phyloP scores from a whole-genome alignment of 805 yeast genomes.

The Yarrowia yakushimensis region DNA sequence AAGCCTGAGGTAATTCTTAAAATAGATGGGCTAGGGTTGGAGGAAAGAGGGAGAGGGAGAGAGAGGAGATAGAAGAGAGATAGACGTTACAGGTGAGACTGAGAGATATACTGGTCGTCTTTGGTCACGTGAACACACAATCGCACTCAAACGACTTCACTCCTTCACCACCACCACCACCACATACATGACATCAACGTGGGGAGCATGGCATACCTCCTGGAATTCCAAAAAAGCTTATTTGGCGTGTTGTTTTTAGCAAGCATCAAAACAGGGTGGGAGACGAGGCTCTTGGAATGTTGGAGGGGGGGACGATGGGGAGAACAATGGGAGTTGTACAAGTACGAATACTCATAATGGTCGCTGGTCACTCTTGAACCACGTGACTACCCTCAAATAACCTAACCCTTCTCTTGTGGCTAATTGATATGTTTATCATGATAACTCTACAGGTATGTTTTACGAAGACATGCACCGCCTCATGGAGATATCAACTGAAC shows the following conservation, averaged over 20 bases:
- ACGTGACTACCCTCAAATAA: too few relatives aligned
- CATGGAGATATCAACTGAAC: too few relatives aligned
- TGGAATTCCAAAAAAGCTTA: background rate
- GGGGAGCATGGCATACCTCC: slow-evolving; percentile 7
- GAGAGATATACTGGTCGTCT: too few relatives aligned
- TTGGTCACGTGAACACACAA: background rate
- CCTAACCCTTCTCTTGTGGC: too few relatives aligned
- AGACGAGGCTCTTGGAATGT: slow-evolving; percentile 9
- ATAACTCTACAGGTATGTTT: too few relatives aligned
- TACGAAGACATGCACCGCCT: too few relatives aligned
- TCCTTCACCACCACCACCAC: background rate
- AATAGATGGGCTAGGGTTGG: slow-evolving; percentile 17
- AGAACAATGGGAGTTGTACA: background rate
- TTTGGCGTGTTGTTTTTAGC: slow-evolving; percentile 1
- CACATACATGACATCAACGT: background rate
- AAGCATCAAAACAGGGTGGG: slow-evolving; percentile 18
- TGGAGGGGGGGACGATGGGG: background rate
- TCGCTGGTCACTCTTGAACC: too few relatives aligned
- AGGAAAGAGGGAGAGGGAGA: too few relatives aligned
- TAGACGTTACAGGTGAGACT: too few relatives aligned
- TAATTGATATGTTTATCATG: too few relatives aligned
- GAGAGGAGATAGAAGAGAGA: too few relatives aligned
- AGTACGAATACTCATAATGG: too few relatives aligned
- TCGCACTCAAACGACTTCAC: background rate
- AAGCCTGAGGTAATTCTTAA: slow-evolving; percentile 16